Evolutionary conservation across 106 monocot species (phyloP).

Genomic region (Apostasia shenzhenica): DNA sequence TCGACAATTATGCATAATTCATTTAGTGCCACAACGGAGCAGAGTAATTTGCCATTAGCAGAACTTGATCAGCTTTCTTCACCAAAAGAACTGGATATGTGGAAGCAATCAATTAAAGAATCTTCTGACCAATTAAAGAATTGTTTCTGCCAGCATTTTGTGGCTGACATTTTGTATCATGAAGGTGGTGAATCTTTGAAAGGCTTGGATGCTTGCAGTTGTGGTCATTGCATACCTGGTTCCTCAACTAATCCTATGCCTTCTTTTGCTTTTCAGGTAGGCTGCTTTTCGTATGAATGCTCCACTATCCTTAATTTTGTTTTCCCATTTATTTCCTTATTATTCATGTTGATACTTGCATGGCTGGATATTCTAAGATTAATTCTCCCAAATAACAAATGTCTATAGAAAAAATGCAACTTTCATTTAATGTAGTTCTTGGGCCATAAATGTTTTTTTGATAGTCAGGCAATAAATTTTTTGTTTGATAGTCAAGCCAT

Average conservation of each 20-base stretch:
- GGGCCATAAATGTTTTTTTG: neutral
- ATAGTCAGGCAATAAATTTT: neutral
- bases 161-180: slow-evolving; percentile 13
- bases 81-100: slow-evolving; percentile 14
- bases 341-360: too few species aligned
- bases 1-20: slow-evolving; percentile 21
- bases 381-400: neutral
- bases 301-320: neutral
- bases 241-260: slow-evolving; percentile 17
- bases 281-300: neutral
- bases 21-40: neutral
- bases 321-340: neutral
- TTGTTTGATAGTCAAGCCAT: neutral
- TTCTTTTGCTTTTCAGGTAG: slow-evolving; percentile 45
- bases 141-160: slow-evolving; percentile 29
- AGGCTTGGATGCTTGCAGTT: slow-evolving; percentile 3
- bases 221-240: slow-evolving; percentile 1
- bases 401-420: neutral
- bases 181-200: slow-evolving; percentile 7
- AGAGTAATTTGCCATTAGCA: slow-evolving; percentile 1
- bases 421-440: neutral
- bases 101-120: slow-evolving; percentile 25
- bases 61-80: slow-evolving; percentile 6
- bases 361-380: neutral
- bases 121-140: slow-evolving; percentile 16